These are phyloP conservation scores for Coemansia sp. DNA, from an alignment of 192 early-diverging fungal genomes.

Conservation along the genomic window DNA sequence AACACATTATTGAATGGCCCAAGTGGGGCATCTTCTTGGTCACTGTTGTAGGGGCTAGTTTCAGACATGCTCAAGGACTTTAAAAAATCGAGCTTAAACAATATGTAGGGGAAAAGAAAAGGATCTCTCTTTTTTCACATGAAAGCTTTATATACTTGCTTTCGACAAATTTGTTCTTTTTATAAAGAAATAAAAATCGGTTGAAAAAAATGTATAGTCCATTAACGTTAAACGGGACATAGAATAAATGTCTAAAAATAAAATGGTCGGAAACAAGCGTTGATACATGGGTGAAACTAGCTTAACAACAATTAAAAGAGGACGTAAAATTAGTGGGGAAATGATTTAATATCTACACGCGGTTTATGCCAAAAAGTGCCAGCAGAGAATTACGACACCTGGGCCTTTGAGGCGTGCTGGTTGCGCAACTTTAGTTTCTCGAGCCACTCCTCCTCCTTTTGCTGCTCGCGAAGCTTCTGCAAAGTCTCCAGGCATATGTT, in stretches of 20 bases:
- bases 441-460: slow-evolving; percentile 31
- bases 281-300: background rate
- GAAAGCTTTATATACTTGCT: no score
- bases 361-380: background rate
- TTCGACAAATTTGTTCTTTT: no score
- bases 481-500: slow-evolving; percentile 24
- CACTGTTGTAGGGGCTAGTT: no score
- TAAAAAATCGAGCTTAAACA: no score
- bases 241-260: background rate
- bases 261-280: background rate
- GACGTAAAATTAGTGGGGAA: background rate
- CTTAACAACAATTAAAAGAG: background rate
- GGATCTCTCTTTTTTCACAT: no score
- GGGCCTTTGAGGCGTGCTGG: background rate
- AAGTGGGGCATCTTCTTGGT: no score
- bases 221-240: no score
- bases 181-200: no score
- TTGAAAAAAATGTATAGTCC: no score
- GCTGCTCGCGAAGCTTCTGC: slow-evolving; percentile 28
- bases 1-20: no score
- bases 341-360: background rate
- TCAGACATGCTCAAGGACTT: no score
- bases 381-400: background rate
- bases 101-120: no score
- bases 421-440: slow-evolving; percentile 1